Conservation (phyloP, 257 asterid species). For the Penstemon barbatus region DNA sequence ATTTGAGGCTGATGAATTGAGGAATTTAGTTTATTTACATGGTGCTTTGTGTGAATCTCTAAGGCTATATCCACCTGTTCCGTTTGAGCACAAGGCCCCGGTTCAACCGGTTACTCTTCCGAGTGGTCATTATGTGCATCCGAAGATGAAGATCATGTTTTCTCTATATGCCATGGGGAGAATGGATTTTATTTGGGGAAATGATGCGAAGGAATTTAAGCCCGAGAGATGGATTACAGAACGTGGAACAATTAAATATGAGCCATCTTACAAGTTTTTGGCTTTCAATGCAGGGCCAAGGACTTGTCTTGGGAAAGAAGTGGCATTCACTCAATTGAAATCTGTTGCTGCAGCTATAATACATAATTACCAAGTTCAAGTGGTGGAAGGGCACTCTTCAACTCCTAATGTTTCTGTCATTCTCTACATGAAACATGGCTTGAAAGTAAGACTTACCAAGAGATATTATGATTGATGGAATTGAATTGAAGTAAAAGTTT, state of each 20-base stretch:
- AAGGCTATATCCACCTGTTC: conserved; percentile 62
- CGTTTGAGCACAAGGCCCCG: conserved; percentile 64
- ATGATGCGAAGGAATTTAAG: too few relatives aligned
- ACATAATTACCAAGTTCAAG: conserved; percentile 37
- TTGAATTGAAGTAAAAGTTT: too few relatives aligned
- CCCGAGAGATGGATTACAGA: conserved; percentile 50
- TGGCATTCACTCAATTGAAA: conserved; percentile 52
- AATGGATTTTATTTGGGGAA: too few relatives aligned
- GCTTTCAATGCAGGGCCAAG: conserved; percentile 74
- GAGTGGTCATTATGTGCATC: conserved; percentile 53
- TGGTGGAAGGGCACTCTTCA: conserved; percentile 44
- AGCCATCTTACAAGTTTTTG: conserved; percentile 60
- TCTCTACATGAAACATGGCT: conserved; percentile 57
- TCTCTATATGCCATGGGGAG: conserved; percentile 8
- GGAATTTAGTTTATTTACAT: conserved; percentile 44
- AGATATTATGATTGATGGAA: conserved; percentile 42
- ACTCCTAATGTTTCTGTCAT: conserved; percentile 52
- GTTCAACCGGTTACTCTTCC: conserved; percentile 41
- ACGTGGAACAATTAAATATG: conserved; percentile 39
- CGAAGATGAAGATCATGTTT: conserved; percentile 48
- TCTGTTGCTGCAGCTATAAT: conserved; percentile 50
- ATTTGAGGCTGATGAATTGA: conserved; percentile 34
- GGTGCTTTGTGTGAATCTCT: conserved; percentile 55
- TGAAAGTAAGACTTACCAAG: conserved; percentile 45
- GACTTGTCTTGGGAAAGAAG: conserved; percentile 66